phyloP scores from a whole-genome alignment of 129 eudicot genomes.

The Escallonia herrerae region DNA sequence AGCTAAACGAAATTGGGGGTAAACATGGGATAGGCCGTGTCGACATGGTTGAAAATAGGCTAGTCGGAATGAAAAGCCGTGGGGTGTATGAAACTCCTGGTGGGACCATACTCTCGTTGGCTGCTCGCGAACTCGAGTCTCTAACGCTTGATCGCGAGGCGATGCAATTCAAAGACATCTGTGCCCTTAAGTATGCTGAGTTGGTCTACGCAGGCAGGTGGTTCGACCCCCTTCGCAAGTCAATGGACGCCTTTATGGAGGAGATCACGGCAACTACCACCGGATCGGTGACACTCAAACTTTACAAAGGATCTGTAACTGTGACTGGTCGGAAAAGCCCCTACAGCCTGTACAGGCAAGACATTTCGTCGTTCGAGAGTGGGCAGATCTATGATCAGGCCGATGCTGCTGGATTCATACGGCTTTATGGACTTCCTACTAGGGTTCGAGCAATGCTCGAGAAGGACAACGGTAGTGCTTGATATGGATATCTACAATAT shows the following conservation, averaged over 20 bases:
- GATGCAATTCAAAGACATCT: slow-evolving; percentile 70
- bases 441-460: slow-evolving; percentile 97
- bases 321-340: slow-evolving; percentile 81
- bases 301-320: slow-evolving; percentile 80
- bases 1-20: slow-evolving; percentile 76
- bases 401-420: slow-evolving; percentile 96
- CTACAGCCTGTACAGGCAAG: slow-evolving; percentile 73
- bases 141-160: slow-evolving; percentile 92
- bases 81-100: slow-evolving; percentile 98
- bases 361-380: slow-evolving; percentile 86
- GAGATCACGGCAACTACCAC: slow-evolving; percentile 68
- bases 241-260: slow-evolving; percentile 91
- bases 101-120: slow-evolving; percentile 81
- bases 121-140: slow-evolving; percentile 88
- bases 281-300: slow-evolving; percentile 79
- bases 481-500: not conserved
- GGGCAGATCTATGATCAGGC: slow-evolving; percentile 94
- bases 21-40: slow-evolving; percentile 91
- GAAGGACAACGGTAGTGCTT: slow-evolving; percentile 19
- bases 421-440: slow-evolving; percentile 81
- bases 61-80: slow-evolving; percentile 86
- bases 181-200: slow-evolving; percentile 90
- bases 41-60: slow-evolving; percentile 92
- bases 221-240: slow-evolving; percentile 93
- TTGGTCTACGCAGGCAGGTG: slow-evolving; percentile 93